phyloP scores from a whole-genome alignment of 345 rosid species.

The Stellera chamaejasme region DNA sequence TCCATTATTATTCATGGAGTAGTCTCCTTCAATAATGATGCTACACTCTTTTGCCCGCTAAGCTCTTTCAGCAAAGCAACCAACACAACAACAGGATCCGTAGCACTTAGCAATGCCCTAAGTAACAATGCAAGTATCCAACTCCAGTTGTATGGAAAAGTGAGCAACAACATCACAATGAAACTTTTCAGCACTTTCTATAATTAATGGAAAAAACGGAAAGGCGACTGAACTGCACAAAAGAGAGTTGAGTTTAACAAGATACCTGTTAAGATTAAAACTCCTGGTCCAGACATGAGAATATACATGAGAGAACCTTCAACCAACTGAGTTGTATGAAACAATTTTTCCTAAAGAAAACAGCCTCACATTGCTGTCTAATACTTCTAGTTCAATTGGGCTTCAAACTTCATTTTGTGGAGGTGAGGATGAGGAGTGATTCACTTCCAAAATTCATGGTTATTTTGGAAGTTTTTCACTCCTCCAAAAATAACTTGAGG shows the following conservation, averaged over 20 bases:
- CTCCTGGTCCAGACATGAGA: constrained; percentile 66
- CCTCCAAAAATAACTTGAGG: too few species aligned
- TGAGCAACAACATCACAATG: constrained; percentile 38
- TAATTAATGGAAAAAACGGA: not conserved
- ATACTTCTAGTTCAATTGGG: too few species aligned
- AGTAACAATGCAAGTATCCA: constrained; percentile 91
- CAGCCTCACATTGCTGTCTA: too few species aligned
- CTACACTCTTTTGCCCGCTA: constrained; percentile 94
- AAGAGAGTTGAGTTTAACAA: not conserved
- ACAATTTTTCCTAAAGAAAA: too few species aligned
- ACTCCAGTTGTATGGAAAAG: constrained; percentile 84
- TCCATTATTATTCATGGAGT: constrained; percentile 98
- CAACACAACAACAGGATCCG: constrained; percentile 90
- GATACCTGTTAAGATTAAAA: constrained; percentile 87
- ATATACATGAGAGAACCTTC: too few species aligned
- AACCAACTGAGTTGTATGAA: too few species aligned
- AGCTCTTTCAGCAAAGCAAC: constrained; percentile 92
- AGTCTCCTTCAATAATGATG: constrained; percentile 89
- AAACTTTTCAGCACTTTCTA: constrained; percentile 4
- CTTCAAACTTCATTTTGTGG: too few species aligned
- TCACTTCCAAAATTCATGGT: too few species aligned
- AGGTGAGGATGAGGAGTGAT: too few species aligned
- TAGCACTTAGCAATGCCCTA: constrained; percentile 94
- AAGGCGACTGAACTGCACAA: not conserved
- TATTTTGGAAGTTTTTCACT: too few species aligned